A percentile compares a stretch with the other conserved stretches of the same genome.
phyloP scores from a whole-genome alignment of 371 early-diverging fungal species.

The Racocetra persica region DNA sequence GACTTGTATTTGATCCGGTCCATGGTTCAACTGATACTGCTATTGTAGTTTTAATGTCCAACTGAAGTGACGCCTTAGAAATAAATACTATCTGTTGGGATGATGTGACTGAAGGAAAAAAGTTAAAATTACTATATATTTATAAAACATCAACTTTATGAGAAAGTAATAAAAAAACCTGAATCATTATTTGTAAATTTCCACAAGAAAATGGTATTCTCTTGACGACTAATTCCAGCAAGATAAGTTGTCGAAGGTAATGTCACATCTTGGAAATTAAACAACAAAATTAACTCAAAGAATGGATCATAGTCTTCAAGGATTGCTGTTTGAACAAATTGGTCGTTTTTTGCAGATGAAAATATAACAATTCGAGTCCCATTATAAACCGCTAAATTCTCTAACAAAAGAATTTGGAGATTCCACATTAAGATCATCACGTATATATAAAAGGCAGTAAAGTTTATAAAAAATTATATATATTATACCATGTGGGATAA shows the following conservation, averaged over 20 bases:
- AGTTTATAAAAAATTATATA: neutral
- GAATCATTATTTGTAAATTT: neutral
- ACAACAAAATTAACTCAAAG: conserved; percentile 30
- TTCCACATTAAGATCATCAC: neutral
- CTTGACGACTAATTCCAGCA: conserved; percentile 17
- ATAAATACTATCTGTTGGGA: neutral
- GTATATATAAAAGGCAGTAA: neutral
- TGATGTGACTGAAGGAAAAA: neutral
- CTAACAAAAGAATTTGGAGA: neutral
- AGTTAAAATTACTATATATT: neutral
- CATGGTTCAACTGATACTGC: conserved; percentile 31
- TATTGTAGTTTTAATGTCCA: neutral
- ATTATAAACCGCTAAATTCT: conserved; percentile 27
- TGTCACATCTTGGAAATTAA: conserved; percentile 11
- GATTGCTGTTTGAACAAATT: neutral
- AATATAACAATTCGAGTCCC: conserved; percentile 28
- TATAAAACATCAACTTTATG: neutral
- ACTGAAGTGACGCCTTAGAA: conserved; percentile 9
- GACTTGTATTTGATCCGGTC: conserved; percentile 13
- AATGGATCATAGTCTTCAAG: conserved; percentile 33
- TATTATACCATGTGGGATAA: conserved; percentile 12
- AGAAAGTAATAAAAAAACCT: neutral
- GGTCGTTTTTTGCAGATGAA: neutral
- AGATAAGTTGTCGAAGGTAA: neutral
- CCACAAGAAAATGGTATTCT: conserved; percentile 39